Evolutionary conservation across 495 filamentous ascomycete genomes (phyloP), one percentile per base, ranked within the genome.

Genomic region (Cenococcum geophilum): DNA sequence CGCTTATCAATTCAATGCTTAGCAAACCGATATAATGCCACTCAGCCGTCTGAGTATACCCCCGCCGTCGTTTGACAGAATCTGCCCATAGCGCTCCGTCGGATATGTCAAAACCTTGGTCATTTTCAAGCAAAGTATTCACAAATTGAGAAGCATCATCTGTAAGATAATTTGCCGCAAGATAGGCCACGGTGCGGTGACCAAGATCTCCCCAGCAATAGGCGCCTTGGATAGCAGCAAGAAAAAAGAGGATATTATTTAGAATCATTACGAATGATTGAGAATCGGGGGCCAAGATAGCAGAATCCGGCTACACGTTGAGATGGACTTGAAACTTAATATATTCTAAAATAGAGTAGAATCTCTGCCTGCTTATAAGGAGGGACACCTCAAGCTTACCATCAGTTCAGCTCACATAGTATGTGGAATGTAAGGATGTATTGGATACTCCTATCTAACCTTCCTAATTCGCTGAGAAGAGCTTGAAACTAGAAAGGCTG

Each of bases 121-220:
- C 42, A 40, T 18, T 42, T 1, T 11, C 59, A 1, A 61, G 58
- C 9, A 61, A 16, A 21, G 16, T 37, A n/a, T 32, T 22, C 3
- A 57, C 59, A 5, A 55, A 25, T 6, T 34, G 9, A 3, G 20
- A 5, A n/a, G 50, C 52, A 5, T 55, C 62, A 8, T 1, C n/a
- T 4, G 35, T 61, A 1, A 65, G 9, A 37, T 57, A 51, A 20
- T 61, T 61, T 21, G 55, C 10, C 0, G 62, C 62, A 18, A 65
- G 48, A 49, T 55, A 57, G 34, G 45, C 62, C 11, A 65, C 62
- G n/a, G 62, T 65, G 1, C 51, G 37, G 52, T 65, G 62, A 27
- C 62, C 62, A 10, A 65, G 58, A 11, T 49, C 40, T 16, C 62
- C 62, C 62, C 62, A 65, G 58, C 52, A 16, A 22, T 59, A 37